A percentile compares a stretch with the other conserved stretches of the same genome.
Evolutionary conservation across 2,329 filamentous ascomycete genomes (phyloP).

Genomic region (Cladosporium oxysporum): DNA sequence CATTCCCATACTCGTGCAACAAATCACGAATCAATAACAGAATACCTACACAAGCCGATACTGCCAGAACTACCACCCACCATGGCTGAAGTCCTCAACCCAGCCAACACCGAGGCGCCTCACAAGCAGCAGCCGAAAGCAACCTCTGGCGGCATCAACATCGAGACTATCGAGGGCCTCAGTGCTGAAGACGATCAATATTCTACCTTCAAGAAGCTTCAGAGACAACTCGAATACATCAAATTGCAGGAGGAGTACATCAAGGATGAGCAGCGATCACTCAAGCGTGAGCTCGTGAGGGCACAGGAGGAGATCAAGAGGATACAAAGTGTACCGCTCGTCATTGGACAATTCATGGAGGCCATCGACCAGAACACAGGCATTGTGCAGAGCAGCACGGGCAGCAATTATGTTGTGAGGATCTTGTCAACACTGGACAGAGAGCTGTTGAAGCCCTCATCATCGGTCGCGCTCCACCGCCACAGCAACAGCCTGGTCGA

Average conservation of each 20-base stretch:
- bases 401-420: constrained; percentile 97
- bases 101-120: constrained; percentile 70
- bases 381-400: constrained; percentile 97
- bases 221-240: constrained; percentile 94
- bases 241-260: constrained; percentile 99
- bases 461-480: constrained; percentile 93
- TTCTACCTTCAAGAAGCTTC: constrained; percentile 91
- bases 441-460: constrained; percentile 96
- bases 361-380: constrained; percentile 99
- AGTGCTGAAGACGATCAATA: constrained; percentile 87
- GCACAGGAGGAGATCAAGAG: constrained; percentile 99
- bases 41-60: not conserved
- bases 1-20: not conserved
- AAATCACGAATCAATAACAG: not conserved
- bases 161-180: constrained; percentile 68
- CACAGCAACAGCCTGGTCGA: constrained; percentile 98
- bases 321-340: constrained; percentile 95
- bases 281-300: constrained; percentile 95
- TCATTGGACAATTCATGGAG: constrained; percentile 99
- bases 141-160: constrained; percentile 83
- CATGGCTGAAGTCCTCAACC: constrained; percentile 87
- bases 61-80: constrained; percentile 12
- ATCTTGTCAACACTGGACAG: constrained; percentile 98
- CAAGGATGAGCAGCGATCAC: constrained; percentile 98
- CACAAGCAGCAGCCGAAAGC: constrained; percentile 78